A percentile compares a stretch with the other conserved stretches of the same genome.
phyloP scores from a whole-genome alignment of 768 basidiomycete genomes.

The Grammothele lineata region DNA sequence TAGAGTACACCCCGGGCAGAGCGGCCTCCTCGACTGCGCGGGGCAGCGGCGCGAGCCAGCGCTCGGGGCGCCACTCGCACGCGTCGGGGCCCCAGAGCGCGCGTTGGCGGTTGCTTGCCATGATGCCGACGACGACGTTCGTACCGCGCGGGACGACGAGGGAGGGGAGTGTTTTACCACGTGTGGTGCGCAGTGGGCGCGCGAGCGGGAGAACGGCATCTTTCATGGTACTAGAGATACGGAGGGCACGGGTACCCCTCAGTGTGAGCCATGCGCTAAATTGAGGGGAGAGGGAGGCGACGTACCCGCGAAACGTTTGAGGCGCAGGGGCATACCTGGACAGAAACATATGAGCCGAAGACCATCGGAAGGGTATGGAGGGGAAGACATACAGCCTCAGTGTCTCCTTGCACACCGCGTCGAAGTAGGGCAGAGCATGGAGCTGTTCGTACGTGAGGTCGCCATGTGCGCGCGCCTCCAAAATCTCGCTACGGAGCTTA shows the following conservation, averaged over 20 bases:
- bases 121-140: constrained; percentile 38
- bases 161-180: constrained; percentile 35
- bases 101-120: constrained; percentile 45
- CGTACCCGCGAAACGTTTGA: constrained; percentile 24
- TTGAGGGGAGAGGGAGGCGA: neutral
- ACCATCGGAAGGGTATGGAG: too few species aligned
- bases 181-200: constrained; percentile 38
- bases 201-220: constrained; percentile 61
- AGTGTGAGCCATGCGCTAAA: neutral
- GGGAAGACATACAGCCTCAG: constrained; percentile 36
- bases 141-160: constrained; percentile 48
- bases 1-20: constrained; percentile 22
- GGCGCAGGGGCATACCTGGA: constrained; percentile 42
- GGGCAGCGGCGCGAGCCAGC: constrained; percentile 46
- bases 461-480: constrained; percentile 7
- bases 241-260: neutral
- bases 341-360: neutral
- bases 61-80: constrained; percentile 54
- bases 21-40: constrained; percentile 11
- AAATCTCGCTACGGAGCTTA: constrained; percentile 20
- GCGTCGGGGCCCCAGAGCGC: constrained; percentile 60
- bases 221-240: constrained; percentile 35
- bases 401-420: constrained; percentile 56
- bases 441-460: constrained; percentile 19
- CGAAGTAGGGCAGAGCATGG: constrained; percentile 53